A percentile compares a stretch with the other conserved stretches of the same genome.
Conservation (phyloP, 441 rosid genomes). For the Gossypium schwendimanii region DNA sequence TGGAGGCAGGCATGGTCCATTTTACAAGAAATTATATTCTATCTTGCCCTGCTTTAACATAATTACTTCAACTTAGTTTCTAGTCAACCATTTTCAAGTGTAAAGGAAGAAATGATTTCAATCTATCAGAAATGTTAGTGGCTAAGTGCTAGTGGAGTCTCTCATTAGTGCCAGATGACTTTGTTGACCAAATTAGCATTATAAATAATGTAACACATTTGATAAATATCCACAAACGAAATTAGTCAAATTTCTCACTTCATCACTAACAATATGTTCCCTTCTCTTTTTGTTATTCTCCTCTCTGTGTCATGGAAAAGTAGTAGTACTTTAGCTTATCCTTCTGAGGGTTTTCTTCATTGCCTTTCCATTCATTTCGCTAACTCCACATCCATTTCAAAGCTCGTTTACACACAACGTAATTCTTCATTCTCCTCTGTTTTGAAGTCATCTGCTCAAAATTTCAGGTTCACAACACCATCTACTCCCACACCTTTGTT, state of each 20-base stretch:
- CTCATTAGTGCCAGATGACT: too few relatives aligned
- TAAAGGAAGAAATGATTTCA: too few relatives aligned
- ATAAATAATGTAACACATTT: not conserved
- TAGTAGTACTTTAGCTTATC: not conserved
- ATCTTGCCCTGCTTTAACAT: too few relatives aligned
- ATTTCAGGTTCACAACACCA: constrained; percentile 32
- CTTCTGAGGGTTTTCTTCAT: constrained; percentile 21
- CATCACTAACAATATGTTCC: not conserved
- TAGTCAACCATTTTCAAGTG: too few relatives aligned
- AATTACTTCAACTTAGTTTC: too few relatives aligned
- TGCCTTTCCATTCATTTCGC: constrained; percentile 23
- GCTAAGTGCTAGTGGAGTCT: too few relatives aligned
- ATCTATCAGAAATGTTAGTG: too few relatives aligned
- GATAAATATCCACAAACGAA: not conserved
- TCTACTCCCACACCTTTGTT: constrained; percentile 31
- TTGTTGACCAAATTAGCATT: not conserved
- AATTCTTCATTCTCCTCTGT: constrained; percentile 26
- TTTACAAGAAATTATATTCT: too few relatives aligned
- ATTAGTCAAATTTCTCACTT: not conserved
- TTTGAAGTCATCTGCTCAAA: constrained; percentile 32
- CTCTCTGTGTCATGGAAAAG: not conserved
- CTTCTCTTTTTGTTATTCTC: not conserved
- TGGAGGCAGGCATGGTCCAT: constrained; percentile 28
- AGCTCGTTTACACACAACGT: constrained; percentile 16
- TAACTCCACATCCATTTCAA: constrained; percentile 20